Evolutionary conservation across 148 eudicot genomes (phyloP).

Genomic region (Camellia granthamiana): DNA sequence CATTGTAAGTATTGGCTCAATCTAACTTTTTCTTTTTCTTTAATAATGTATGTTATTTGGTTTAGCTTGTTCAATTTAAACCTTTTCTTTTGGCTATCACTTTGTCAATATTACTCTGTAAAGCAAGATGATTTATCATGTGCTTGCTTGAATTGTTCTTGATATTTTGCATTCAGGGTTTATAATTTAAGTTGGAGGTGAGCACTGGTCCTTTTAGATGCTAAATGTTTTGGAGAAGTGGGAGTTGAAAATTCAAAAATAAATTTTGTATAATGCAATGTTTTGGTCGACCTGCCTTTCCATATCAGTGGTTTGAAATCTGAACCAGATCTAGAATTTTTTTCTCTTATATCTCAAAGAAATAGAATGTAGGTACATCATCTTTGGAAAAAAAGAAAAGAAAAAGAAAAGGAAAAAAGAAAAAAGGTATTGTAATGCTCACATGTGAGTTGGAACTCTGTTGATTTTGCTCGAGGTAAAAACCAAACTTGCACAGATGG

Average conservation of each 20-base stretch:
- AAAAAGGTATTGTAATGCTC: background rate
- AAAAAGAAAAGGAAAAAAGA: no score
- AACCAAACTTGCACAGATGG: background rate
- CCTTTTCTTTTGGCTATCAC: background rate
- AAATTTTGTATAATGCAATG: background rate
- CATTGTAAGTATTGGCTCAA: constrained; percentile 64
- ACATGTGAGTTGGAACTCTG: background rate
- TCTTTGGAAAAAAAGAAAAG: background rate
- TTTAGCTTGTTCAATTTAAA: background rate
- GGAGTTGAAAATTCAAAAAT: background rate
- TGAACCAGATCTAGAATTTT: background rate
- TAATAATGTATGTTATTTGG: background rate
- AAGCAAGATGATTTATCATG: background rate
- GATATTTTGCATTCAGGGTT: background rate
- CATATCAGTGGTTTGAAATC: background rate
- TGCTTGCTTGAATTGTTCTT: background rate
- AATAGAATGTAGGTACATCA: background rate
- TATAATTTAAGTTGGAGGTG: background rate
- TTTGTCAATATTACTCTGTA: background rate
- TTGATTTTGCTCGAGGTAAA: background rate
- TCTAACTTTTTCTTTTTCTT: background rate
- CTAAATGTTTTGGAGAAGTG: background rate
- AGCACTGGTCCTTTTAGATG: background rate
- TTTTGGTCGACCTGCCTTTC: background rate
- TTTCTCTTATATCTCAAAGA: background rate